Base-by-base conservation (phyloP, 345 rosid genomes). In the Acer saccharum region DNA sequence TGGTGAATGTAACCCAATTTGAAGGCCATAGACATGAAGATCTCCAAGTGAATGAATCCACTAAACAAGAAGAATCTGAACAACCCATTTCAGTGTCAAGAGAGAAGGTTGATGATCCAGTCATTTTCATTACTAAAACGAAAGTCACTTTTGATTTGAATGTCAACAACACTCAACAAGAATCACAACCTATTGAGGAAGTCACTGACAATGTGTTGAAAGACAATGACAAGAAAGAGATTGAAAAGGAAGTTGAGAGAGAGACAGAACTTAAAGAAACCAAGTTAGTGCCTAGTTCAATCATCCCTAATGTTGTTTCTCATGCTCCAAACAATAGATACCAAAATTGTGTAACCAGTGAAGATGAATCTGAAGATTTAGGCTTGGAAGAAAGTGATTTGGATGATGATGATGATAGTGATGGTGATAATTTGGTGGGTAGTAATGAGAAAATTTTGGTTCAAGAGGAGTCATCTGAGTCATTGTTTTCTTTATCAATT, bases 401-500 rank as follows among this genome's bases (percentile, higher is more conserved):
- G 54, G 72, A 44, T 12, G 68, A 64, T 57, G 79, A 64, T 14
- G 62, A 78, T 35, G 61, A 54, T 27, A 65, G 73, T 35, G 71
- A 76, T 52, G 39, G 39, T 35, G 39, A 35, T 35, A 35, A 54
- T 60, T 65, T 21, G 39, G 39, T 29, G 75, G 23, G 66, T 52
- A 55, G 67, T 25, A 55, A 74, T 27, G 71, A 6, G 27, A 41
- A 73, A 29, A 14, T n/a, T 23, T 67, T 76, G 65, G 84, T 74
- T 9, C 76, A 79, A 64, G 86, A 82, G 71, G 93, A 91, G 78
- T 84, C 92, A 23, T 89, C 92, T 0, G 95, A 87, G 60, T 91
- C 95, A 35, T 64, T 91, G 81, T 91, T 91, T 84, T 89, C 95
- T 2, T 54, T 88, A 50, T 88, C 93, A 6, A 83, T 91, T 18